Percentiles rank a stretch among this genome's conserved stretches.
These are phyloP conservation scores for Colletotrichum liriopes DNA, from an alignment of 2,329 filamentous ascomycete species.

Conservation along the genomic window DNA sequence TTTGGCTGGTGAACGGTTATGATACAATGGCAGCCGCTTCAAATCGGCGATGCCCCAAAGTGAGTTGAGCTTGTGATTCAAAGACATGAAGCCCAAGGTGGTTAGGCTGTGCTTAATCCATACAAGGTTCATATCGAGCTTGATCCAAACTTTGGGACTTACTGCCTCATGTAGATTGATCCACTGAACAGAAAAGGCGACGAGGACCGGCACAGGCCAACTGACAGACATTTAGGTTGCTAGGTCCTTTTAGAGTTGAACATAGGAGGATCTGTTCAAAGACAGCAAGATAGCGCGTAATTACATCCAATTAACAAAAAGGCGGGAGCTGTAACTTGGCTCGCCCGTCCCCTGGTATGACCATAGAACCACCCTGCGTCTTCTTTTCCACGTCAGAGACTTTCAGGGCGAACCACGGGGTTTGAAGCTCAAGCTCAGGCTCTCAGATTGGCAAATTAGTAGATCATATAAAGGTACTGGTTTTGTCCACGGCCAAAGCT, in stretches of 20 bases:
- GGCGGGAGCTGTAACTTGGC: not conserved
- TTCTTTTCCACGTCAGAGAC: not conserved
- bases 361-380: not conserved
- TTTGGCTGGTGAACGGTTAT: not conserved
- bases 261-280: not conserved
- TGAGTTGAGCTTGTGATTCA: not conserved
- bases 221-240: not conserved
- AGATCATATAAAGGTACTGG: not conserved
- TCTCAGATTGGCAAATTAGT: too few species aligned
- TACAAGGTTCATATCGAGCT: not conserved
- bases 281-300: not conserved
- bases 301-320: not conserved
- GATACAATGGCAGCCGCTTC: not conserved
- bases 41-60: not conserved
- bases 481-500: not conserved
- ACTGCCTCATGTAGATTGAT: not conserved
- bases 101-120: not conserved
- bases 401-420: not conserved
- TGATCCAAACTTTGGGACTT: not conserved
- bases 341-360: not conserved
- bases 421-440: not conserved
- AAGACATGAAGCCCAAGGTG: not conserved
- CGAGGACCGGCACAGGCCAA: not conserved
- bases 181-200: not conserved
- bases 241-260: not conserved